A percentile compares a stretch with the other conserved stretches of the same genome.
Evolutionary conservation across 768 basidiomycete genomes (phyloP).

Genomic region (Dacryopinax primogenitus): DNA sequence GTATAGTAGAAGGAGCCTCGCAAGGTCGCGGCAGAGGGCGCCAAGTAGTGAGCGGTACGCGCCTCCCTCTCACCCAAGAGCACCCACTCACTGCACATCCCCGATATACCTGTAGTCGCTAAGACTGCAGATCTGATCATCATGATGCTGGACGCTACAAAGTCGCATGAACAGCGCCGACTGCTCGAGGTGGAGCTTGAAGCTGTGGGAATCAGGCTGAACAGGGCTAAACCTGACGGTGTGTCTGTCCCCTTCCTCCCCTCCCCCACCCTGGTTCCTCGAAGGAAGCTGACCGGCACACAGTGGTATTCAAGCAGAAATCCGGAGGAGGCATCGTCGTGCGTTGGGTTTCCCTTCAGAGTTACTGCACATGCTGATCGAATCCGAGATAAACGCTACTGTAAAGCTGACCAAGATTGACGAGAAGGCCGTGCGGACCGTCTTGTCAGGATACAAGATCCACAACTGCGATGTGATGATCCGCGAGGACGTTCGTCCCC

Average conservation of each 20-base stretch:
- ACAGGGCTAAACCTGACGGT: constrained; percentile 72
- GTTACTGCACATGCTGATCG: not conserved
- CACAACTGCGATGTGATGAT: constrained; percentile 98
- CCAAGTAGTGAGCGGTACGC: constrained; percentile 82
- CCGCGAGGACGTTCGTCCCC: constrained; percentile 59
- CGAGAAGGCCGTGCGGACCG: constrained; percentile 86
- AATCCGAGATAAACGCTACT: constrained; percentile 61
- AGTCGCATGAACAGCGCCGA: constrained; percentile 78
- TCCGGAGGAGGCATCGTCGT: constrained; percentile 89
- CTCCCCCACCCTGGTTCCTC: not conserved
- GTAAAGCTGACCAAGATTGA: constrained; percentile 91
- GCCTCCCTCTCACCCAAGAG: not conserved
- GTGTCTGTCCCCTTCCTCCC: not conserved
- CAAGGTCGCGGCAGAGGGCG: constrained; percentile 84
- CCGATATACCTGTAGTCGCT: constrained; percentile 38
- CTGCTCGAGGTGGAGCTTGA: constrained; percentile 88
- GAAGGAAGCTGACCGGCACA: not conserved
- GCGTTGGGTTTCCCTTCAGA: constrained; percentile 16
- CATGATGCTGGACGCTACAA: constrained; percentile 85
- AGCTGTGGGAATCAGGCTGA: constrained; percentile 89
- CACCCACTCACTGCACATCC: not conserved
- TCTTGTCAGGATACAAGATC: constrained; percentile 82
- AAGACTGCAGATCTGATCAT: constrained; percentile 90
- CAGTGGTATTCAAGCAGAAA: constrained; percentile 82
- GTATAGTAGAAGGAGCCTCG: constrained; percentile 88